These are phyloP conservation scores for Neurospora hispaniola DNA, from an alignment of 495 filamentous ascomycete species.

Conservation along the genomic window DNA sequence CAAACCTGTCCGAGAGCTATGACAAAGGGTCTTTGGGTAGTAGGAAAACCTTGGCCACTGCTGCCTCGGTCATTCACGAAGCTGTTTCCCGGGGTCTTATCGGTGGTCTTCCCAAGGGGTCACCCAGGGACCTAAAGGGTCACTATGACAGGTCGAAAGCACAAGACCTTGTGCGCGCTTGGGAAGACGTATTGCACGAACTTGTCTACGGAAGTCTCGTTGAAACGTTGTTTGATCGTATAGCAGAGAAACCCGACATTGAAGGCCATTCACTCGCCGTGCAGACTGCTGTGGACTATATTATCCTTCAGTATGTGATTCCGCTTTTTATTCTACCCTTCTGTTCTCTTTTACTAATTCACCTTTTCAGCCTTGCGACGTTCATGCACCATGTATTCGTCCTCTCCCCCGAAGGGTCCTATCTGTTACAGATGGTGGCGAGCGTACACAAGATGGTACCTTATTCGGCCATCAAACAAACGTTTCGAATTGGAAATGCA, in stretches of 20 bases:
- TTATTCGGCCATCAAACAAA: conserved; percentile 49
- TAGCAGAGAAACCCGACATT: conserved; percentile 40
- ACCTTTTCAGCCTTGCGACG: conserved; percentile 40
- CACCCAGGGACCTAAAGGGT: conserved; percentile 18
- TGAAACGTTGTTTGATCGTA: conserved; percentile 45
- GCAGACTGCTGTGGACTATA: conserved; percentile 46
- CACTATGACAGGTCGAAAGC: conserved; percentile 44
- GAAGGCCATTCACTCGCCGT: conserved; percentile 46
- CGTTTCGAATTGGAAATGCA: conserved; percentile 54
- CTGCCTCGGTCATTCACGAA: conserved; percentile 49
- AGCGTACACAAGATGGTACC: conserved; percentile 50
- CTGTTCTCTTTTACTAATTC: no score
- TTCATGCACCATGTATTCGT: conserved; percentile 54
- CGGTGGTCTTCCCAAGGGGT: conserved; percentile 34
- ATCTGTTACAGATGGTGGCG: conserved; percentile 46
- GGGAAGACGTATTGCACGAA: conserved; percentile 46
- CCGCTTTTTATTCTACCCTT: no score
- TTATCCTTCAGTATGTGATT: conserved; percentile 40
- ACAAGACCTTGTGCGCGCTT: conserved; percentile 42
- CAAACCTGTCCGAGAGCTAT: conserved; percentile 56
- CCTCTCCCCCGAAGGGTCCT: conserved; percentile 51
- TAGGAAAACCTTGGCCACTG: conserved; percentile 55
- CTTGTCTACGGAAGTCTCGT: conserved; percentile 48
- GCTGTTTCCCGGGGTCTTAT: conserved; percentile 46
- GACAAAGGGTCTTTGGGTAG: conserved; percentile 55